These are phyloP conservation scores for Syncephalis fuscata DNA, from an alignment of 371 early-diverging fungal genomes.

Conservation along the genomic window DNA sequence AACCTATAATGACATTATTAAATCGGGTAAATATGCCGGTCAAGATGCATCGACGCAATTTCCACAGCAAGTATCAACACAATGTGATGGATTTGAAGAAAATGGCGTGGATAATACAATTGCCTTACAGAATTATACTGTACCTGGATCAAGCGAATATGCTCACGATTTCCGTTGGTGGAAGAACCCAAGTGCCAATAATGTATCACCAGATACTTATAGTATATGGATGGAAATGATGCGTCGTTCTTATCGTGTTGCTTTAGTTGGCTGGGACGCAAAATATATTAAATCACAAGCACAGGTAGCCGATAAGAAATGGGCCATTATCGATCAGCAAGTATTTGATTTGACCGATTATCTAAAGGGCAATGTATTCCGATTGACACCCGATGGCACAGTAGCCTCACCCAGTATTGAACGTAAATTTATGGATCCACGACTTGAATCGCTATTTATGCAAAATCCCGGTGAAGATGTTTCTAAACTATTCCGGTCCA, in stretches of 20 bases:
- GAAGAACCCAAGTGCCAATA: too few species aligned
- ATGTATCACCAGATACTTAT: too few species aligned
- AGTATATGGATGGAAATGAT: slow-evolving; percentile 27
- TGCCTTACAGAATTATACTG: slow-evolving; percentile 15
- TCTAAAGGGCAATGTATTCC: slow-evolving; percentile 20
- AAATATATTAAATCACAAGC: too few species aligned
- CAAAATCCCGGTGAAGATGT: slow-evolving; percentile 37
- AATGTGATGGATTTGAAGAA: slow-evolving; percentile 24
- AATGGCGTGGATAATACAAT: slow-evolving; percentile 22
- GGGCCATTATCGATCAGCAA: slow-evolving; percentile 47
- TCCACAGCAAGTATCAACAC: slow-evolving; percentile 48
- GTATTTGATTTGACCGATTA: slow-evolving; percentile 67
- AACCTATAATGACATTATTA: slow-evolving; percentile 22
- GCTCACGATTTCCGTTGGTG: slow-evolving; percentile 29
- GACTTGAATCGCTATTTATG: slow-evolving; percentile 43
- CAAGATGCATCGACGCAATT: slow-evolving; percentile 41
- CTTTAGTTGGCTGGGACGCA: too few species aligned
- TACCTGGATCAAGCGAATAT: slow-evolving; percentile 15
- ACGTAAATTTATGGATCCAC: slow-evolving; percentile 27
- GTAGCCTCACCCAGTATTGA: slow-evolving; percentile 11
- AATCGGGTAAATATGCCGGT: slow-evolving; percentile 18
- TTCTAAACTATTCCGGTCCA: slow-evolving; percentile 1
- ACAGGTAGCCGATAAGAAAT: slow-evolving; percentile 15
- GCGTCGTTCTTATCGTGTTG: slow-evolving; percentile 5
- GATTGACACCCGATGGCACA: slow-evolving; percentile 5